A percentile compares a stretch with the other conserved stretches of the same genome.
These are phyloP conservation scores for Globisporangium paroecandrum DNA, from an alignment of 352 stramenopile genomes.

Conservation along the genomic window DNA sequence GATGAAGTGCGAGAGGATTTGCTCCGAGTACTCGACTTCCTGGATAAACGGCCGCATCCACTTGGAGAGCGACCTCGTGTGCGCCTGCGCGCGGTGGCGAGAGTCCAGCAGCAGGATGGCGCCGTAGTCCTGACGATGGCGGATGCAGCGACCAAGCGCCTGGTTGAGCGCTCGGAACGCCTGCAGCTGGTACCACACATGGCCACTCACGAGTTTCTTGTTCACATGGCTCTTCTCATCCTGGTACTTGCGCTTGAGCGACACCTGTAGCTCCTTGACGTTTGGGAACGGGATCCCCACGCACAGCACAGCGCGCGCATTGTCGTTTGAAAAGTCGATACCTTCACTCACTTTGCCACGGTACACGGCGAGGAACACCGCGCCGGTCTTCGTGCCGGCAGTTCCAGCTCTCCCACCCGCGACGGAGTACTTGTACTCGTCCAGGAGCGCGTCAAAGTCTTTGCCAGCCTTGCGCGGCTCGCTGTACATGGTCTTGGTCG, in stretches of 20 bases:
- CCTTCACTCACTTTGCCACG: constrained; percentile 98
- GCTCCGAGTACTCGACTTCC: constrained; percentile 64
- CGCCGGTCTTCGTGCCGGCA: constrained; percentile 55
- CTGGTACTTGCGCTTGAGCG: constrained; percentile 79
- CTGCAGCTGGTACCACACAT: constrained; percentile 96
- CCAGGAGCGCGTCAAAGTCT: constrained; percentile 74
- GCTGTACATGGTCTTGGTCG: constrained; percentile 57
- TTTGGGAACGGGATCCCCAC: constrained; percentile 98
- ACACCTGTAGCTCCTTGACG: constrained; percentile 90
- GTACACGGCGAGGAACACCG: constrained; percentile 97
- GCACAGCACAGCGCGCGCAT: constrained; percentile 95
- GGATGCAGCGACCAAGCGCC: constrained; percentile 97
- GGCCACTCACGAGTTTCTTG: constrained; percentile 62
- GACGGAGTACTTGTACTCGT: constrained; percentile 69
- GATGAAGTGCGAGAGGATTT: constrained; percentile 53
- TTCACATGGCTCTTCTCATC: constrained; percentile 67
- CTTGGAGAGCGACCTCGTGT: constrained; percentile 71
- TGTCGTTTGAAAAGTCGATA: constrained; percentile 98
- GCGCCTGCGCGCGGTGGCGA: constrained; percentile 57
- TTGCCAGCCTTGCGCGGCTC: constrained; percentile 76
- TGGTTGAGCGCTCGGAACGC: constrained; percentile 98
- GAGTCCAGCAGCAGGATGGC: constrained; percentile 96
- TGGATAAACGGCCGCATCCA: constrained; percentile 76
- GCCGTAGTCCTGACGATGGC: constrained; percentile 97
- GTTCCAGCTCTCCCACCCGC: constrained; percentile 14